These are phyloP conservation scores for Conticribra weissflogii DNA, from an alignment of 108 stramenopile species.

Conservation along the genomic window DNA sequence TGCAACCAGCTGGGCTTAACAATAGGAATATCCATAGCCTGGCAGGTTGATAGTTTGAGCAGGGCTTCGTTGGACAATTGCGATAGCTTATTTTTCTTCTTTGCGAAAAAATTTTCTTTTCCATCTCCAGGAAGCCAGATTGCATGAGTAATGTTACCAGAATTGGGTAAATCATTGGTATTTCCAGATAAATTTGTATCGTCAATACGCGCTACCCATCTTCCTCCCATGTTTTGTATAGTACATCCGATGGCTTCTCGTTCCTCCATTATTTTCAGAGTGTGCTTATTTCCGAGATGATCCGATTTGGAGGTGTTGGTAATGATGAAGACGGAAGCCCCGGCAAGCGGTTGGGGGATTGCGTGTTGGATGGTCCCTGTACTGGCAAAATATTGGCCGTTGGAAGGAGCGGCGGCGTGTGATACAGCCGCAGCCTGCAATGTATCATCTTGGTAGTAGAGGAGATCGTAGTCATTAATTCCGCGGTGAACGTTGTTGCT, in stretches of 20 bases:
- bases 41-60: slow-evolving; percentile 18
- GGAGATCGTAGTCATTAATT: slow-evolving; percentile 1
- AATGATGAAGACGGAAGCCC: slow-evolving; percentile 23
- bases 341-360: slow-evolving; percentile 20
- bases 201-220: slow-evolving; percentile 15
- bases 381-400: neutral
- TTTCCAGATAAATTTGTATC: neutral
- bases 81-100: neutral
- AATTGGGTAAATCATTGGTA: neutral
- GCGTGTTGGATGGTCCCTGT: slow-evolving; percentile 2
- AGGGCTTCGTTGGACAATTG: slow-evolving; percentile 24
- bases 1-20: slow-evolving; percentile 29
- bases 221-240: slow-evolving; percentile 24
- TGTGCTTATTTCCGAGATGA: neutral
- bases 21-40: slow-evolving; percentile 29
- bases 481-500: neutral
- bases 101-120: neutral
- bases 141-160: slow-evolving; percentile 28
- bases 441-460: slow-evolving; percentile 10
- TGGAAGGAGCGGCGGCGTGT: neutral
- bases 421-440: neutral
- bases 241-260: slow-evolving; percentile 21
- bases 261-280: slow-evolving; percentile 19
- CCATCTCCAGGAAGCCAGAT: slow-evolving; percentile 31
- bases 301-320: slow-evolving; percentile 22